These are phyloP conservation scores for Thozetella sp. DNA, from an alignment of 495 filamentous ascomycete species.

Conservation along the genomic window DNA sequence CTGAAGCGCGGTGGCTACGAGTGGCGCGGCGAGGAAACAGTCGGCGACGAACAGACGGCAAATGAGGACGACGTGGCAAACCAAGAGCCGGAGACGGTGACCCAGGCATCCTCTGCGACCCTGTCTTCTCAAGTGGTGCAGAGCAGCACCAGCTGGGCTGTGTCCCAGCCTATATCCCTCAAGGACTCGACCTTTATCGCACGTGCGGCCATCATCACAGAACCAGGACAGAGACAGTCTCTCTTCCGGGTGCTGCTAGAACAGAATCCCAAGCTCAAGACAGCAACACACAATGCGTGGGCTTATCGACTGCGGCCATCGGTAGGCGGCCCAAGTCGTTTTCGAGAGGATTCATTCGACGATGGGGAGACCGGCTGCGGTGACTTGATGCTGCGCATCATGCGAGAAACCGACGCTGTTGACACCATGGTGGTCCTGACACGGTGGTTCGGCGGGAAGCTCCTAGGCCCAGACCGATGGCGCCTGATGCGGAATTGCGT, in stretches of 20 bases:
- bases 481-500: constrained; percentile 54
- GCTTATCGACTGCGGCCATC: constrained; percentile 38
- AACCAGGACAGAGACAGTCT: constrained; percentile 30
- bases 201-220: constrained; percentile 39
- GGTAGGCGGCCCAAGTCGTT: constrained; percentile 24
- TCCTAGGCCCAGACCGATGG: constrained; percentile 81
- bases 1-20: constrained; percentile 79
- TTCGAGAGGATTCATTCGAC: constrained; percentile 84
- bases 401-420: constrained; percentile 80
- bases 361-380: constrained; percentile 92
- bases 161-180: constrained; percentile 39
- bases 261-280: constrained; percentile 37
- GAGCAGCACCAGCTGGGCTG: constrained; percentile 31
- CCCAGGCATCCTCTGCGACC: constrained; percentile 11
- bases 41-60: constrained; percentile 19
- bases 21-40: constrained; percentile 49
- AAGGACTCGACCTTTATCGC: constrained; percentile 54
- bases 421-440: constrained; percentile 87
- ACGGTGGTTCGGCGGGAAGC: constrained; percentile 89
- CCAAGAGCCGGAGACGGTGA: constrained; percentile 11
- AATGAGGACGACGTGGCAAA: constrained; percentile 18
- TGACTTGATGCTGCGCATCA: constrained; percentile 72
- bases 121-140: constrained; percentile 10
- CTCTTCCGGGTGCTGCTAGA: constrained; percentile 40
- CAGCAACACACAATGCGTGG: constrained; percentile 56